Conservation (phyloP, 108 stramenopile genomes). For the Skeletonema menzelii region DNA sequence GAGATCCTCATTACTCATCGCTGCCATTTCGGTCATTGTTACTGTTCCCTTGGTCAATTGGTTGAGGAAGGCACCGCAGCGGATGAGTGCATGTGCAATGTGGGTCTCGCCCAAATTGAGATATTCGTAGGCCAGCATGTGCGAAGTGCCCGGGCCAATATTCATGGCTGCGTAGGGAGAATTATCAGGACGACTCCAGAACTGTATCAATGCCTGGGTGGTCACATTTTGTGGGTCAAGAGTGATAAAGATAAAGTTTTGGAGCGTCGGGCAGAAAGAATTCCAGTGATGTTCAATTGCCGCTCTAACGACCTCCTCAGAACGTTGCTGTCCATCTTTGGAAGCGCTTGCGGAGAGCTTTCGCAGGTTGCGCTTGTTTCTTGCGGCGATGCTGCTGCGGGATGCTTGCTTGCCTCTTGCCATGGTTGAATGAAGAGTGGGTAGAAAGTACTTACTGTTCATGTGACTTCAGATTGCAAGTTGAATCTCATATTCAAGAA, state of each 20-base stretch:
- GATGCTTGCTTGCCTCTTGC: background rate
- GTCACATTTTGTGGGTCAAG: background rate
- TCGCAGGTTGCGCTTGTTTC: background rate
- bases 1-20: background rate
- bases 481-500: too few species aligned
- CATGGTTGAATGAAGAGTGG: background rate
- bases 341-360: background rate
- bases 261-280: background rate
- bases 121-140: slow-evolving; percentile 11
- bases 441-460: too few species aligned
- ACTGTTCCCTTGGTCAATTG: slow-evolving; percentile 6
- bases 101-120: background rate
- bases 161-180: background rate
- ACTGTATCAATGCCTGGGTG: background rate
- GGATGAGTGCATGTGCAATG: background rate
- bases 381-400: background rate
- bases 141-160: background rate
- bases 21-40: background rate
- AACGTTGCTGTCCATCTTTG: background rate
- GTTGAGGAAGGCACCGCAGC: slow-evolving; percentile 6
- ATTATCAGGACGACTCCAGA: slow-evolving; percentile 3
- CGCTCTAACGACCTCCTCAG: background rate
- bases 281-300: slow-evolving; percentile 8
- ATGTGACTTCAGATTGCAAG: too few species aligned
- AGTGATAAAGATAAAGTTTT: background rate